A percentile compares a stretch with the other conserved stretches of the same genome.
These are phyloP conservation scores for Hondaea fermentalgiana DNA, from an alignment of 108 stramenopile species.

Conservation along the genomic window DNA sequence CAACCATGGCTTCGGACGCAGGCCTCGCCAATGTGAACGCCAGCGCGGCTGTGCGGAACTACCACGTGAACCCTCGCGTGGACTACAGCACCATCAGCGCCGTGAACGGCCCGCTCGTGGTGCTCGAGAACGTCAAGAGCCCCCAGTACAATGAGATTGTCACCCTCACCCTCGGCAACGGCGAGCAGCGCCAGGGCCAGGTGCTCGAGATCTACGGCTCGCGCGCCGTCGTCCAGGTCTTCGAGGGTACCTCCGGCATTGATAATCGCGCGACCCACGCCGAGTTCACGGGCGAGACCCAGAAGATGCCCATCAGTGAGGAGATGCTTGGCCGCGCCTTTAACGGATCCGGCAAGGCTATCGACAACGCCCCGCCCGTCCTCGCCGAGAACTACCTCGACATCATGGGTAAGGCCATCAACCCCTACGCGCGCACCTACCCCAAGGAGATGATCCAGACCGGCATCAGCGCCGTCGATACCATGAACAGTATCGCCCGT, in stretches of 20 bases:
- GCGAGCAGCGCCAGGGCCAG: slow-evolving; percentile 88
- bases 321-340: slow-evolving; percentile 93
- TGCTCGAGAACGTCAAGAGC: slow-evolving; percentile 96
- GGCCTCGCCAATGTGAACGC: slow-evolving; percentile 8
- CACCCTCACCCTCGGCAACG: slow-evolving; percentile 84
- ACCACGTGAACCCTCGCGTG: neutral
- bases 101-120: slow-evolving; percentile 97
- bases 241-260: slow-evolving; percentile 98
- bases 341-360: slow-evolving; percentile 98
- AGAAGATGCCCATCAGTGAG: slow-evolving; percentile 97
- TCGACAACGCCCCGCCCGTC: slow-evolving; percentile 91
- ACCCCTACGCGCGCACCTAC: slow-evolving; percentile 97
- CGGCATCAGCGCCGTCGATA: slow-evolving; percentile 98
- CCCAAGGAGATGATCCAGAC: slow-evolving; percentile 99
- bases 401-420: slow-evolving; percentile 98
- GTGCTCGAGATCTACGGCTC: slow-evolving; percentile 85
- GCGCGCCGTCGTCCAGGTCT: slow-evolving; percentile 95
- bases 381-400: slow-evolving; percentile 97
- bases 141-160: slow-evolving; percentile 98
- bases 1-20: neutral
- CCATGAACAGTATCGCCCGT: slow-evolving; percentile 98
- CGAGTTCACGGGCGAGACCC: slow-evolving; percentile 94
- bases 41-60: neutral
- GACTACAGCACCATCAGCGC: slow-evolving; percentile 83
- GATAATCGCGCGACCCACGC: slow-evolving; percentile 94